Evolutionary conservation across 2,329 filamentous ascomycete species (phyloP), one percentile per base, ranked within the genome.

Genomic region (Diplodia mutila): DNA sequence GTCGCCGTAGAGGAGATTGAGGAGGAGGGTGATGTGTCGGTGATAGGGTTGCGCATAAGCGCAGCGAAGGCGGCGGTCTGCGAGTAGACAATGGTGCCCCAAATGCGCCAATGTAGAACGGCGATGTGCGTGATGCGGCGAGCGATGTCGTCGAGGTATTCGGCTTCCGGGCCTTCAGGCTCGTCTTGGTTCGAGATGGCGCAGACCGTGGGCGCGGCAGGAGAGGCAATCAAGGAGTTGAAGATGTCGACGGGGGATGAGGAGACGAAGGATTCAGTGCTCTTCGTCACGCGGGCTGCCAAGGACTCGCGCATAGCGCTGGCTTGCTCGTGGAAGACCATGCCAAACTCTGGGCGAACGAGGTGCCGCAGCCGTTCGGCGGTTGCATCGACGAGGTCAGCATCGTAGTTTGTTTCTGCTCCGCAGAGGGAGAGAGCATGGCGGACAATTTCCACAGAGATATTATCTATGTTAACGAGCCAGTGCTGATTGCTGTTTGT

Each of bases 91-190:
- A 97, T 82, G 2, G 87, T 87, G 1, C 87, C 86, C 93, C 94
- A 98, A 3, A 97, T 90, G 59, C 92, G 87, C 93, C 94, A 97
- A 79, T 97, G 93, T 27, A 98, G 81, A 6, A 95, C 85, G 16
- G 91, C 89, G 53, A 97, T 87, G 75, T 97, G 94, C 6, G 92
- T 90, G 61, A 97, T 84, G 54, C 92, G 88, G 53, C 89, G 90
- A 0, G 92, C 88, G 77, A 97, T 87, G 68, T 93, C 89, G 52
- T 85, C 84, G 46, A 91, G 72, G 34, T 79, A 75, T 42, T 71
- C 80, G 32, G 51, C 48, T 11, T 69, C 67, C 27, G 74, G 69
- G 61, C 67, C 51, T 25, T 46, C 27, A 11, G 27, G 29, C 42
- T 63, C 39, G 9, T 65, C 46, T 21, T 34, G 61, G 8, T 46